Percentiles rank a stretch among this genome's conserved stretches.
Evolutionary conservation across 345 rosid species (phyloP).

Genomic region (Heritiera littoralis): DNA sequence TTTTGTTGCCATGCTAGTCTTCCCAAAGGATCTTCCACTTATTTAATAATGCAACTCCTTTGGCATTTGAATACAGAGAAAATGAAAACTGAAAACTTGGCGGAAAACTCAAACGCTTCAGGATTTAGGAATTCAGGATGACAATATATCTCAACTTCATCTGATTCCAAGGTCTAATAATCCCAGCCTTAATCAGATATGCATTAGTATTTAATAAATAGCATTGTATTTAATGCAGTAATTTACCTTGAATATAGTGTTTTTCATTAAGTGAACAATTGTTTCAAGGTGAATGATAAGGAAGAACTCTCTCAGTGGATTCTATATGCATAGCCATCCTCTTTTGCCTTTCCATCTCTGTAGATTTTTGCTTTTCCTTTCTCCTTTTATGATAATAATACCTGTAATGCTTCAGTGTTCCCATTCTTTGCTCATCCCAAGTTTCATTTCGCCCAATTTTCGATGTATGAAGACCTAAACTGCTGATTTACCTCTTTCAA

Average conservation of each 20-base stretch:
- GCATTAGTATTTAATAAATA: background rate
- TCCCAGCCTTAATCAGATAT: background rate
- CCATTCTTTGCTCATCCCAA: constrained; percentile 9
- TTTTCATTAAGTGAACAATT: background rate
- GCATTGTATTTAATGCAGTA: background rate
- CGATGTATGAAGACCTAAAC: constrained; percentile 13
- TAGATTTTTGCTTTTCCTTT: constrained; percentile 16
- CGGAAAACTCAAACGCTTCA: background rate
- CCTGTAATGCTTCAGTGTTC: constrained; percentile 17
- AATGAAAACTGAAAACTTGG: background rate
- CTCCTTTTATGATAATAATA: constrained; percentile 14
- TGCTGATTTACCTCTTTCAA: constrained; percentile 19
- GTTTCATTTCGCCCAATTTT: constrained; percentile 22
- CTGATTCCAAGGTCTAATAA: background rate
- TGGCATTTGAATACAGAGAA: background rate
- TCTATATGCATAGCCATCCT: background rate
- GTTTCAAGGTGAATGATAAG: constrained; percentile 9
- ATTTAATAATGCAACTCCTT: background rate
- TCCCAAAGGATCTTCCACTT: background rate
- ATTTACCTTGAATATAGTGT: background rate
- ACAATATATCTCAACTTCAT: background rate
- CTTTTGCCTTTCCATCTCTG: constrained; percentile 23
- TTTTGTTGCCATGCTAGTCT: background rate
- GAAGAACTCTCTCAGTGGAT: constrained; percentile 4
- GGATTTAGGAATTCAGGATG: background rate